Percentiles rank a stretch among this genome's conserved stretches.
Evolutionary conservation across 768 basidiomycete genomes (phyloP).

Genomic region (Russula virescens): DNA sequence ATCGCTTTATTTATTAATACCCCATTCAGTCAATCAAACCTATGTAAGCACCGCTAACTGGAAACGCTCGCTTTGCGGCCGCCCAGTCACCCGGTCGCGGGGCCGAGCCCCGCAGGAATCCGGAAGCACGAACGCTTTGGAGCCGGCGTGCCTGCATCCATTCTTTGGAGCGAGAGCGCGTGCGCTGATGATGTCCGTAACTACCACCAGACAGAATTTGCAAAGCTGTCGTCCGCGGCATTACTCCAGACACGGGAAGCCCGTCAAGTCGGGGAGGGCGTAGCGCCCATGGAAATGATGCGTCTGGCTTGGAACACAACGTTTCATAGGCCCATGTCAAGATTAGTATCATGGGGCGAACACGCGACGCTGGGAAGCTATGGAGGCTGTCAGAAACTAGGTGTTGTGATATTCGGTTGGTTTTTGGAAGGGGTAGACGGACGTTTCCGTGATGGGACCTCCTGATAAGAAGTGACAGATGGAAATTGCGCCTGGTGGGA

Average conservation of each 20-base stretch:
- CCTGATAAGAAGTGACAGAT: slow-evolving; percentile 50
- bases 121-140: background rate
- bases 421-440: slow-evolving; percentile 2
- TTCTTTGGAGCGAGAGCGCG: slow-evolving; percentile 14
- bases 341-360: slow-evolving; percentile 6
- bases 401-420: background rate
- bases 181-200: slow-evolving; percentile 12
- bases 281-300: slow-evolving; percentile 15
- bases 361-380: slow-evolving; percentile 2
- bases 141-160: slow-evolving; percentile 18
- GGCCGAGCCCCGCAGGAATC: slow-evolving; percentile 6
- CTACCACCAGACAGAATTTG: slow-evolving; percentile 15
- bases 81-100: background rate
- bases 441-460: slow-evolving; percentile 21
- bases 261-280: slow-evolving; percentile 16
- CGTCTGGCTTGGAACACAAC: background rate
- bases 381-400: slow-evolving; percentile 15
- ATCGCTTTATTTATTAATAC: no score
- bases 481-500: slow-evolving; percentile 29
- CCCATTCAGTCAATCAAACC: background rate
- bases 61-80: slow-evolving; percentile 7
- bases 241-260: slow-evolving; percentile 1
- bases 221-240: slow-evolving; percentile 18
- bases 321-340: background rate
- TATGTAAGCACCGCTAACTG: background rate